Percentiles rank a stretch among this genome's conserved stretches.
These are phyloP conservation scores for Gossypium mustelinum DNA, from an alignment of 345 rosid species.

Conservation along the genomic window DNA sequence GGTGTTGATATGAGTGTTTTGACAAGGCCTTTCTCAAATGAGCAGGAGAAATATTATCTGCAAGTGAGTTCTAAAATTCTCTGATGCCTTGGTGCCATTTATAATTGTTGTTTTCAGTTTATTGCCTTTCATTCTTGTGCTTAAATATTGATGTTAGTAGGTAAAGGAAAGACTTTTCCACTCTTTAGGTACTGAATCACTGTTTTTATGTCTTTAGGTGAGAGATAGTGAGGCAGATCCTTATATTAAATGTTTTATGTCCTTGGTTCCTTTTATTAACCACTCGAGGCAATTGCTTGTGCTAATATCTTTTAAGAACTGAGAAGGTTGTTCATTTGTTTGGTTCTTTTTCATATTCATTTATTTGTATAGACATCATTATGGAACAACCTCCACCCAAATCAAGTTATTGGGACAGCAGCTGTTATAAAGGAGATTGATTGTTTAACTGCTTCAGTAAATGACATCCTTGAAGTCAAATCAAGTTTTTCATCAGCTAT, in stretches of 20 bases:
- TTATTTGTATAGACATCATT: conserved; percentile 58
- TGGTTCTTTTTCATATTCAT: background rate
- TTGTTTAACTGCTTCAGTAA: conserved; percentile 71
- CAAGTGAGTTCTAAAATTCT: conserved; percentile 44
- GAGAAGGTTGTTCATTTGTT: background rate
- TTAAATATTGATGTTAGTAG: background rate
- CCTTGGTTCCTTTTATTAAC: background rate
- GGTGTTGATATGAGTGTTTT: conserved; percentile 85
- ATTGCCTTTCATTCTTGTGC: background rate
- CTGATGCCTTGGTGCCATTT: background rate
- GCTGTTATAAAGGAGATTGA: conserved; percentile 77
- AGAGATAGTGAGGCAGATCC: background rate
- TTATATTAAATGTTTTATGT: background rate
- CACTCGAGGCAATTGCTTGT: background rate
- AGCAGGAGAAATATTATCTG: conserved; percentile 81
- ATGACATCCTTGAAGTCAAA: conserved; percentile 62
- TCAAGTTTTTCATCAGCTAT: conserved; percentile 56
- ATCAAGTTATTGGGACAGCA: conserved; percentile 75
- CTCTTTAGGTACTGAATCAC: background rate
- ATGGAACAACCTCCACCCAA: conserved; percentile 93
- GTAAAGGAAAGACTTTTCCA: background rate
- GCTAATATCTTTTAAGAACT: conserved; percentile 2
- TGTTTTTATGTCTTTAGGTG: background rate
- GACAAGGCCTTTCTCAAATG: conserved; percentile 64
- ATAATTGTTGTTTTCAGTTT: background rate